These are phyloP conservation scores for Flaveria robusta DNA, from an alignment of 129 eudicot species.

Conservation along the genomic window DNA sequence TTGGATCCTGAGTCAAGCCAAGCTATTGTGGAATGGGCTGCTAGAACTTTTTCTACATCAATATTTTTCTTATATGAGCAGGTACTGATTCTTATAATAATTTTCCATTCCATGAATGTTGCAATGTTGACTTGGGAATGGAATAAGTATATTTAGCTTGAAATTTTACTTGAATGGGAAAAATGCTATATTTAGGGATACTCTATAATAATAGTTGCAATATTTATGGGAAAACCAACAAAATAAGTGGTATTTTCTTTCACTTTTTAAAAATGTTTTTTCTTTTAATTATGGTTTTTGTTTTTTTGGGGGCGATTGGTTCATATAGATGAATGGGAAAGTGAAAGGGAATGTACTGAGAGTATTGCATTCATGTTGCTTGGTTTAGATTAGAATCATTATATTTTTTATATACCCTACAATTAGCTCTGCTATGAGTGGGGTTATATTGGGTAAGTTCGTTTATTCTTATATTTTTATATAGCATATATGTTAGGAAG, in stretches of 20 bases:
- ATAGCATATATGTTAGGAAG: background rate
- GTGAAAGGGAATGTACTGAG: background rate
- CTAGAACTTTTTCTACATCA: slow-evolving; percentile 77
- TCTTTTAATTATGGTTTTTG: background rate
- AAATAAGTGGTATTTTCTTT: background rate
- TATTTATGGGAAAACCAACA: background rate
- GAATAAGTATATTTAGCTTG: background rate
- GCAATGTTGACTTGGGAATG: background rate
- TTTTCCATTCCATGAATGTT: background rate
- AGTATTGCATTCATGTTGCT: background rate
- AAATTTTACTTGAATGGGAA: background rate
- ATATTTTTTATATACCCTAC: no score
- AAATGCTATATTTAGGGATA: slow-evolving; percentile 8
- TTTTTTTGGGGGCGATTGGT: background rate
- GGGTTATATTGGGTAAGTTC: no score
- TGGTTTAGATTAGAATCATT: background rate
- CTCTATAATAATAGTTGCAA: background rate
- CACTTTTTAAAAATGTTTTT: background rate
- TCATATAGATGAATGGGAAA: background rate
- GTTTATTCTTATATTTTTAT: no score
- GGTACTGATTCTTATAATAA: slow-evolving; percentile 47
- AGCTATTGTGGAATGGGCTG: slow-evolving; percentile 87
- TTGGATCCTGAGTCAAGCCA: slow-evolving; percentile 93
- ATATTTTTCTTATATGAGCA: slow-evolving; percentile 95
- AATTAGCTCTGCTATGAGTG: no score